Conservation (phyloP, 768 basidiomycete species). For the Tephrocybe rancida region DNA sequence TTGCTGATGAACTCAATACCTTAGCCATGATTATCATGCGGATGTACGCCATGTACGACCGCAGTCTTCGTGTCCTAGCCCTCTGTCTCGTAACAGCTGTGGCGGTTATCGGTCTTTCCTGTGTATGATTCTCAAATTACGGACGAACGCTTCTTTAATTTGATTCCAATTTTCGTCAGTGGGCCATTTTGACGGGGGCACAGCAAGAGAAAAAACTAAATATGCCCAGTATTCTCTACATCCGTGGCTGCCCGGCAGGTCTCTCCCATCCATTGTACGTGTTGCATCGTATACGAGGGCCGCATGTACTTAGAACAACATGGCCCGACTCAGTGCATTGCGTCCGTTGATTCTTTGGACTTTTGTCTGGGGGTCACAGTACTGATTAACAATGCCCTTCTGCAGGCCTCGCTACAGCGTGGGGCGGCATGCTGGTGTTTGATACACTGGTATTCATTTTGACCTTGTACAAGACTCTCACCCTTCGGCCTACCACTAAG, state of each 20-base stretch:
- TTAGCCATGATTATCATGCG: constrained; percentile 41
- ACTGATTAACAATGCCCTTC: neutral
- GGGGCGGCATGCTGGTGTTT: constrained; percentile 42
- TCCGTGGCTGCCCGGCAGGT: constrained; percentile 24
- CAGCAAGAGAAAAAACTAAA: constrained; percentile 3
- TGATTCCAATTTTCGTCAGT: constrained; percentile 21
- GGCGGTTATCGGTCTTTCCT: constrained; percentile 27
- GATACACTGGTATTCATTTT: constrained; percentile 41
- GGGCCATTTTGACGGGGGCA: constrained; percentile 26
- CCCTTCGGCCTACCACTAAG: constrained; percentile 17
- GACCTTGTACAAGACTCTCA: constrained; percentile 42
- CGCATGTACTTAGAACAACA: neutral
- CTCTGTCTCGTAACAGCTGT: constrained; percentile 27
- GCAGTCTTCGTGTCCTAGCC: constrained; percentile 29
- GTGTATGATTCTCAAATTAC: constrained; percentile 26
- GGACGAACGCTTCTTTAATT: neutral
- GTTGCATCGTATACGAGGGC: neutral
- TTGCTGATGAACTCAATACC: neutral
- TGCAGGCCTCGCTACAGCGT: constrained; percentile 34
- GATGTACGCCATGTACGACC: constrained; percentile 44
- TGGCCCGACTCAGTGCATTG: neutral
- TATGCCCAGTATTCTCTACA: constrained; percentile 15
- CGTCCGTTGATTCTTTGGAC: neutral
- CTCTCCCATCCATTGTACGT: constrained; percentile 26
- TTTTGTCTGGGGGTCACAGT: neutral